A percentile compares a stretch with the other conserved stretches of the same genome.
Conservation (phyloP, 345 rosid species). For the Eucalyptus grandis region DNA sequence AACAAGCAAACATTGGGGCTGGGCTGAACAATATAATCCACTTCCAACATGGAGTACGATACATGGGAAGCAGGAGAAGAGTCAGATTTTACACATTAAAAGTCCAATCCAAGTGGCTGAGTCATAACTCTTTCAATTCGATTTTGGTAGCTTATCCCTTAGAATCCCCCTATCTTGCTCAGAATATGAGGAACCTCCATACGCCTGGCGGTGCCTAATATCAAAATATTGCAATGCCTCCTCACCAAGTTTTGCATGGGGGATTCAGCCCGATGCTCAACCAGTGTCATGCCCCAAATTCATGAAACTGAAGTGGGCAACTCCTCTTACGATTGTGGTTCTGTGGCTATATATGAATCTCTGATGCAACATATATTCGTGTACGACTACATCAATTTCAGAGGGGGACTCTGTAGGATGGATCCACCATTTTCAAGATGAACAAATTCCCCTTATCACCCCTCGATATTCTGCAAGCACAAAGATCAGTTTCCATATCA, state of each 20-base stretch:
- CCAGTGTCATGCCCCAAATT: neutral
- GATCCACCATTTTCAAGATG: slow-evolving; percentile 88
- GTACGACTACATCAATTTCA: neutral
- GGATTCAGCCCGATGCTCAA: neutral
- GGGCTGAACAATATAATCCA: neutral
- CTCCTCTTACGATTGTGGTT: neutral
- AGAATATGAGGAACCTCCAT: neutral
- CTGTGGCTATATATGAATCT: neutral
- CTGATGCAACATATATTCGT: neutral
- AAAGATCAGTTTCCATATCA: neutral
- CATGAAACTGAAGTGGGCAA: neutral
- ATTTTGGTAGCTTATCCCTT: neutral
- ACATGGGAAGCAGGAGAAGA: neutral
- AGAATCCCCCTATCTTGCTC: neutral
- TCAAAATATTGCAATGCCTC: neutral
- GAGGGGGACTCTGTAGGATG: slow-evolving; percentile 56
- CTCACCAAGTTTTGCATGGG: neutral
- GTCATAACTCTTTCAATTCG: neutral
- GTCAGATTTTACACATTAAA: neutral
- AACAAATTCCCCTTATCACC: slow-evolving; percentile 91
- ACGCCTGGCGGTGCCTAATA: neutral
- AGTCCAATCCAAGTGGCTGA: neutral
- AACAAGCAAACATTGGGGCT: neutral
- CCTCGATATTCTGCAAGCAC: slow-evolving; percentile 52
- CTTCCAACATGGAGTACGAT: neutral